phyloP scores from a whole-genome alignment of 345 rosid species.

The Eutrema heterophyllum region DNA sequence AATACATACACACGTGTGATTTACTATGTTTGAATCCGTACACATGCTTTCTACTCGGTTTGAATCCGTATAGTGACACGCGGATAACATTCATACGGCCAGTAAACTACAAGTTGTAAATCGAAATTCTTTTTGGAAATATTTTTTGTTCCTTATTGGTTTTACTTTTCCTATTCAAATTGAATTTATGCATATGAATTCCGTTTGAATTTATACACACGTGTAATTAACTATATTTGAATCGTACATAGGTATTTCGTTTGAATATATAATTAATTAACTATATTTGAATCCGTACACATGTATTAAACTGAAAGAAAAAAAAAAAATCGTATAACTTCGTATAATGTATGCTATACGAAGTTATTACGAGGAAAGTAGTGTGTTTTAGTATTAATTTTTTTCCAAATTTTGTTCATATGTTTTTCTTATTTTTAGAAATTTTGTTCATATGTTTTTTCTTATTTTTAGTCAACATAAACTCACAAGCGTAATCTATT shows the following conservation, averaged over 20 bases:
- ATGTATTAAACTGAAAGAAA: too few species aligned
- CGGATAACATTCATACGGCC: not conserved
- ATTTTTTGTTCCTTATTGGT: not conserved
- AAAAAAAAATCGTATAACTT: too few species aligned
- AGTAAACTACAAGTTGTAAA: not conserved
- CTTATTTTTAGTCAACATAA: too few species aligned
- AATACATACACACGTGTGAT: too few species aligned
- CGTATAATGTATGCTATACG: too few species aligned
- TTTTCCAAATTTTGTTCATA: not conserved
- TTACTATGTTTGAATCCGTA: not conserved
- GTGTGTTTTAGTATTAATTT: not conserved
- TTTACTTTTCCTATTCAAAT: not conserved
- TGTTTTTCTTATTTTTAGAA: not conserved
- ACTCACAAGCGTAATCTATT: too few species aligned
- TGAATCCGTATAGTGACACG: not conserved
- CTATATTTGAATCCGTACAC: too few species aligned
- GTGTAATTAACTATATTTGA: not conserved
- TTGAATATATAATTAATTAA: too few species aligned
- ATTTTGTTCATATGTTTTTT: too few species aligned
- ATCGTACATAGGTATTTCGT: not conserved
- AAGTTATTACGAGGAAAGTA: not conserved
- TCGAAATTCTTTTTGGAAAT: not conserved
- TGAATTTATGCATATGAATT: not conserved
- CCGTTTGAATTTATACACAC: not conserved
- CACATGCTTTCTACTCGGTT: not conserved